Evolutionary conservation across 192 early-diverging fungal genomes (phyloP), one percentile per base, ranked within the genome.

Genomic region (Rhizophlyctis rosea): DNA sequence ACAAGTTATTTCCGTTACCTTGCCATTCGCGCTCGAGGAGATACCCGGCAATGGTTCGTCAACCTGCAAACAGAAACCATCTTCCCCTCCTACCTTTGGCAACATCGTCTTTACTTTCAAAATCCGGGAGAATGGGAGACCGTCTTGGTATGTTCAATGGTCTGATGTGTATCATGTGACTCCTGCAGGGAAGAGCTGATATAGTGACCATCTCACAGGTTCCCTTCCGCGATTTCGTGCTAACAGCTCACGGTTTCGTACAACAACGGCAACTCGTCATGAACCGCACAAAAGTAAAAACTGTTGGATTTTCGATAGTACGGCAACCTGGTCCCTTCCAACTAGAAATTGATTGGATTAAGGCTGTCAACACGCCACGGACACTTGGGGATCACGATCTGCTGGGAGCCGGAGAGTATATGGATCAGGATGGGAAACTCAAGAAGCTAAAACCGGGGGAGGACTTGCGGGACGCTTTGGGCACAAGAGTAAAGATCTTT

Each of bases 51-150:
- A 72, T 98, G 93, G 75, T 88, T 94, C 83, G 91, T 98, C 57
- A 98, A 98, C 67, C 69, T 98, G 16, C 88, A 93, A 62, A 91
- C 93, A 11, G 90, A 93, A 59, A 84, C 84, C 25, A 71, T 94
- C 18, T 84, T 90, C 47, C 87, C 83, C 34, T 87, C 91, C 0
- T 89, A 93, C 73, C 80, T 96, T 25, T 96, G 91, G 79, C 95
- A 98, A 71, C 95, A 98, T 73, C 81, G 94, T 50, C 59, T 98
- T 57, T 90, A 92, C 61, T 83, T 94, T 47, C 78, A 88, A 53
- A 89, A 76, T 3, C 93, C 94, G 2, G 94, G 94, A 1, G 80
- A 88, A 66, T 98, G 94, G 94, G 94, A 98, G 79, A 88, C 82
- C 25, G 80, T 94, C 29, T 78, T 95, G 73, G 91, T 91, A 78